phyloP scores from a whole-genome alignment of 1,139 yeast genomes.

The Geotrichum aggregatum region DNA sequence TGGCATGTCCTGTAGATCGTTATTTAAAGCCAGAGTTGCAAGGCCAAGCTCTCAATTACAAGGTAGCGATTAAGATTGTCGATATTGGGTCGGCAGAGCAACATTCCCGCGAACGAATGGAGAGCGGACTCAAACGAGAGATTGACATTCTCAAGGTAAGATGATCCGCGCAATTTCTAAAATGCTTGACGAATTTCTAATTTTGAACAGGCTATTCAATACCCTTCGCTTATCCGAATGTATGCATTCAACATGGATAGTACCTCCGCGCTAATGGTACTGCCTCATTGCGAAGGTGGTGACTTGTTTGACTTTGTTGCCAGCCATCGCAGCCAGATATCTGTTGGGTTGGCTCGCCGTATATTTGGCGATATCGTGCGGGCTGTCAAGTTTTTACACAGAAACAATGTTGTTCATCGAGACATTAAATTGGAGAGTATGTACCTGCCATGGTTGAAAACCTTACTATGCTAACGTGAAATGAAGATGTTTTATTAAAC shows the following conservation, averaged over 20 bases:
- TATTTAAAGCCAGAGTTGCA: constrained; percentile 40
- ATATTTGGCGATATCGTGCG: constrained; percentile 63
- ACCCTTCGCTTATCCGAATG: constrained; percentile 46
- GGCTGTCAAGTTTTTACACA: constrained; percentile 73
- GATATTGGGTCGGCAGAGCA: constrained; percentile 25
- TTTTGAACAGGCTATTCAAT: constrained; percentile 30
- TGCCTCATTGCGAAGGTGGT: constrained; percentile 81
- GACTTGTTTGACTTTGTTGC: constrained; percentile 66
- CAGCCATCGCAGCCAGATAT: constrained; percentile 33
- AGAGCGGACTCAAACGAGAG: constrained; percentile 71
- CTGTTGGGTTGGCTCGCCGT: constrained; percentile 42
- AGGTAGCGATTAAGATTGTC: constrained; percentile 42
- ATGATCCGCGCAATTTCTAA: constrained; percentile 16
- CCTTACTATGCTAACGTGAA: neutral
- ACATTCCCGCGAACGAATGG: constrained; percentile 49
- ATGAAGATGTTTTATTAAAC: constrained; percentile 16
- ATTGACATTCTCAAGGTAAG: constrained; percentile 50
- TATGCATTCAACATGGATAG: constrained; percentile 38
- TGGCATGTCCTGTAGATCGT: constrained; percentile 36
- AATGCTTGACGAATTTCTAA: too few relatives aligned
- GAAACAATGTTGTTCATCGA: constrained; percentile 66
- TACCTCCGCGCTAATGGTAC: constrained; percentile 48
- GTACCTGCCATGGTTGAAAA: neutral
- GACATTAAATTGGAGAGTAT: constrained; percentile 75
- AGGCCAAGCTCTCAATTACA: constrained; percentile 37